A percentile compares a stretch with the other conserved stretches of the same genome.
These are phyloP conservation scores for Marasmius tenuissimus DNA, from an alignment of 1,284 basidiomycete genomes.

Conservation along the genomic window DNA sequence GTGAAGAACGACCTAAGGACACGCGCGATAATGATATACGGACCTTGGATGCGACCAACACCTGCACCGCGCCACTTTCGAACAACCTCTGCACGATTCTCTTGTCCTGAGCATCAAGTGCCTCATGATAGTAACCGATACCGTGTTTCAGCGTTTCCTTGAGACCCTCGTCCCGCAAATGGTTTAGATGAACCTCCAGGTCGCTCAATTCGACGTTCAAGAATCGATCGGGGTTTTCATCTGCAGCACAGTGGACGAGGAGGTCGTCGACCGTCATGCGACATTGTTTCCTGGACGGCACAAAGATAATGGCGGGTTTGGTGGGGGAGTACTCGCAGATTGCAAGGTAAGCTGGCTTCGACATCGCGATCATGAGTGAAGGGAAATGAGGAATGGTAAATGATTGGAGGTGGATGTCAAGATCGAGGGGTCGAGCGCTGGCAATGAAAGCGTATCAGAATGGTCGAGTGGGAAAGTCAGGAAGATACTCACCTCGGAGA, in stretches of 20 bases:
- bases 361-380: conserved; percentile 98
- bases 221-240: conserved; percentile 85
- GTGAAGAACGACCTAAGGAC: background rate
- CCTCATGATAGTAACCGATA: conserved; percentile 96
- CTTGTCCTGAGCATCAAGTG: conserved; percentile 88
- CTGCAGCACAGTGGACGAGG: conserved; percentile 86
- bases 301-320: conserved; percentile 91
- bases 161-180: conserved; percentile 77
- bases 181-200: conserved; percentile 86
- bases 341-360: conserved; percentile 95
- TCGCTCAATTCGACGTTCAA: conserved; percentile 87
- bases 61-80: conserved; percentile 92
- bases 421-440: conserved; percentile 90
- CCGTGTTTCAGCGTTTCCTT: conserved; percentile 87
- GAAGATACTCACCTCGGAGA: conserved; percentile 68
- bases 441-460: conserved; percentile 9
- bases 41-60: conserved; percentile 91
- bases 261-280: conserved; percentile 92
- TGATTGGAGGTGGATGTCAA: conserved; percentile 97
- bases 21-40: conserved; percentile 14
- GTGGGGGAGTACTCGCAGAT: conserved; percentile 87
- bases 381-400: conserved; percentile 98
- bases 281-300: conserved; percentile 93
- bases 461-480: background rate
- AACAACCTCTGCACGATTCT: conserved; percentile 93